Conservation (phyloP, 2,329 filamentous ascomycete species). For the Aquanectria penicillioides region DNA sequence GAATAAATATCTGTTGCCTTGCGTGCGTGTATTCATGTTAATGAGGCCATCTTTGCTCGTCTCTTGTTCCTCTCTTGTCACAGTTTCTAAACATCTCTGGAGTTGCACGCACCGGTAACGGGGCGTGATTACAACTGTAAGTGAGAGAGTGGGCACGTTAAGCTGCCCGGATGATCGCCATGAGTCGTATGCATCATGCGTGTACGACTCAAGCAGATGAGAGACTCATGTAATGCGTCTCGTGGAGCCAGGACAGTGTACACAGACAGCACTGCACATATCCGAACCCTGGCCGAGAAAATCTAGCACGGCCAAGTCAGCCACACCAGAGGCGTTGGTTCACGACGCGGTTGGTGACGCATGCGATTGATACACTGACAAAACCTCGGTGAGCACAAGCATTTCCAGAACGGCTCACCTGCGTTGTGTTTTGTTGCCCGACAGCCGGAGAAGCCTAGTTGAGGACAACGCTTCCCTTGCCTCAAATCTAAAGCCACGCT, state of each 20-base stretch:
- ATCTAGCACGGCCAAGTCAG: not conserved
- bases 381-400: no score
- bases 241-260: slow-evolving; percentile 1
- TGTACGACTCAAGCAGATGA: not conserved
- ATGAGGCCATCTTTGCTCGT: no score
- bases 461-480: no score
- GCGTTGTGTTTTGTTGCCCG: not conserved
- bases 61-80: not conserved
- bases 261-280: not conserved
- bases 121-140: not conserved
- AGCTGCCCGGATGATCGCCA: not conserved
- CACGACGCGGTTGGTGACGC: not conserved
- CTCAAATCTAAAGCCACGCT: not conserved
- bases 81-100: not conserved
- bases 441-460: not conserved
- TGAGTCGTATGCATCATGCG: slow-evolving; percentile 4
- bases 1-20: slow-evolving; percentile 34
- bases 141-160: not conserved
- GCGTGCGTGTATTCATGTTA: not conserved
- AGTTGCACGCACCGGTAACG: not conserved
- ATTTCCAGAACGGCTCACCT: not conserved
- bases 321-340: not conserved
- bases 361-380: slow-evolving; percentile 6
- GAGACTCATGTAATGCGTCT: not conserved
- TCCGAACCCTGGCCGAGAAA: not conserved